Evolutionary conservation across 2,329 filamentous ascomycete genomes (phyloP), one percentile per base, ranked within the genome.

Genomic region (Stachybotrys chlorohalonatus): DNA sequence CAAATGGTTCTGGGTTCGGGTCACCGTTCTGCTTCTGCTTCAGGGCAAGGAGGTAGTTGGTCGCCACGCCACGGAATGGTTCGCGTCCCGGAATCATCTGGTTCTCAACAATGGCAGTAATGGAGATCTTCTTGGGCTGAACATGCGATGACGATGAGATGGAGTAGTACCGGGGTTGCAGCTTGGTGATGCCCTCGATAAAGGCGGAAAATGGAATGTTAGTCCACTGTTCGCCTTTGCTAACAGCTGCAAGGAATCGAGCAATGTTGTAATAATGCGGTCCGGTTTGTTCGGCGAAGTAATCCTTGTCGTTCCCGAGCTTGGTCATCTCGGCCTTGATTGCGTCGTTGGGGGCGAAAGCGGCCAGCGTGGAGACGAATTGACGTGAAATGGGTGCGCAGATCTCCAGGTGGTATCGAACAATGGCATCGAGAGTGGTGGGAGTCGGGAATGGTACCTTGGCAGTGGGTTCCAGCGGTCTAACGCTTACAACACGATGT

Each of bases 101-200:
- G 11, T 86, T 90, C 70, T 97, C 94, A 56, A 99, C 93, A 47
- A 97, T 87, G 55, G 93, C 93, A 15, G 94, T 99, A 65, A 99
- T 88, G 57, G 94, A 90, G 61, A 99, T 91, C 76, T 91, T 93
- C 73, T 95, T 86, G 69, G 94, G 92, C 69, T 99, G 92, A 15
- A 95, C 92, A 8, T 91, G 72, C 7, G 94, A 96, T 1, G 94
- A 97, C 1, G 95, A 99, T 2, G 94, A 99, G 71, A 99, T 99
- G 52, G 95, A 99, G 78, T 99, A 99, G 80, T 97, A 99, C 52
- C 94, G 90, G 46, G 94, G 93, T 72, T 99, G 94, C 55, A 99
- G 84, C 78, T 96, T 97, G 73, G 86, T 89, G 58, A 99, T 73
- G 60, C 90, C 89, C 78, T 99, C 94, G 61, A 99, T 91, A 64